Base-by-base conservation (phyloP, 2,329 filamentous ascomycete species). In the Ophiostoma montium region DNA sequence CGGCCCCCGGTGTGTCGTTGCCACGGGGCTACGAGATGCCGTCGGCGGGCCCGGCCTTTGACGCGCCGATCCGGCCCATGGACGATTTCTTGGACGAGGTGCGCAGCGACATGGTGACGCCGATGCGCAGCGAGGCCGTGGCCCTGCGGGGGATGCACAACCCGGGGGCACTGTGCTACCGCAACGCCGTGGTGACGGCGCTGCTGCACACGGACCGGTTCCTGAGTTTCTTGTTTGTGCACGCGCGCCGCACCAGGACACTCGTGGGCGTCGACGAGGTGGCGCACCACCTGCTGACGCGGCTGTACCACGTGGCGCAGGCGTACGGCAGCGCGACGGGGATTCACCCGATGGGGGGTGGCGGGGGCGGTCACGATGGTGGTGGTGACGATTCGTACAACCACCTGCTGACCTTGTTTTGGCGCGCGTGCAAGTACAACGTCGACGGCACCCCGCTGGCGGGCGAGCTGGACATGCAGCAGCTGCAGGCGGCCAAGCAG, bases 111-210 rank as follows among this genome's bases (percentile, higher is more conserved):
- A 30, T 56, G 30, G 10, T 36, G 5, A 19, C 18, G n/a, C 49
- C 49, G 13, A 41, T 54, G 21, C 54, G 45, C 8, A 8, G 19
- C 8, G 12, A 18, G 38, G 12, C 16, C 8, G 16, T 39, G 8
- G 12, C 4, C 27, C 49, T 53, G 12, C 44, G 44, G 4, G 53
- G 53, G 2, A 21, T 54, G 2, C 2, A 1, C 12, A 56, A 56
- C 36, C 53, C 53, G 2, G 10, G 35, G n/a, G 16, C 12, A 5
- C 48, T 55, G 15, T 56, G 55, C 50, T 56, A 56, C 52, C 55
- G 55, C 31, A 55, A 56, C 46, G 30, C 55, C 2, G 46, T 53
- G 4, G 9, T 56, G 9, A 36, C 33, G 15, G 47, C 55, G 2
- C 47, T 56, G 39, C 48, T 56, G 12, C 50, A 55, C 48, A 54